Base-by-base conservation (phyloP, 331 rosid species). In the Cydonia oblonga region DNA sequence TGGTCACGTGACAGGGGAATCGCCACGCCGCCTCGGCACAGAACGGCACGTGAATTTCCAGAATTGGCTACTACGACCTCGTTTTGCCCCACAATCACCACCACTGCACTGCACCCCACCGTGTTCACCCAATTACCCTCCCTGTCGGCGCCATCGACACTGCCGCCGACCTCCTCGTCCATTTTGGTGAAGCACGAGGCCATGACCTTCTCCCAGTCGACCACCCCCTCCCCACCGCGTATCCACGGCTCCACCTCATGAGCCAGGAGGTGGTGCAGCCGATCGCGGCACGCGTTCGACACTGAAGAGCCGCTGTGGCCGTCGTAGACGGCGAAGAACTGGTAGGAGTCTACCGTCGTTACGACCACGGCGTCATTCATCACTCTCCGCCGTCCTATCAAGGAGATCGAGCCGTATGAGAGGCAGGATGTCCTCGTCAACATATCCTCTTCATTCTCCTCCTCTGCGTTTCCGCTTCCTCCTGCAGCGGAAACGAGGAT, bases 1-100 rank as follows among this genome's bases (percentile, higher is more conserved):
- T 87, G 92, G 77, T 86, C 92, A 65, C 65, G 80, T 76, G 93
- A 88, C 52, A 90, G 87, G 23, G 90, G 85, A 9, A 86, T 38
- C 2, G 87, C 82, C 3, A 38, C 78, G 7, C 89, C 90, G 44
- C 69, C 90, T 11, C 81, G 84, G 44, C 84, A 82, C 23, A 91
- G 35, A 0, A 91, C 85, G 20, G 83, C 86, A n/a, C 97, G 82
- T 0, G 96, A 89, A 69, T 86, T 89, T 2, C 96, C 92, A 46
- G 85, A 87, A 26, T 89, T 89, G 4, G 86, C 91, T 20, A 84
- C 96, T 29, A 87, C 84, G 0, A 89, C 64, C 79, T 86, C 85
- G 30, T 77, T 76, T 72, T 64, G 66, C 12, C 88, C 90, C 0
- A 89, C 82, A 5, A 89, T 24, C 18, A 84, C 87, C 12, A 81